Conservation (phyloP, 2,329 filamentous ascomycete species). For the Apiospora rasikravindrae region DNA sequence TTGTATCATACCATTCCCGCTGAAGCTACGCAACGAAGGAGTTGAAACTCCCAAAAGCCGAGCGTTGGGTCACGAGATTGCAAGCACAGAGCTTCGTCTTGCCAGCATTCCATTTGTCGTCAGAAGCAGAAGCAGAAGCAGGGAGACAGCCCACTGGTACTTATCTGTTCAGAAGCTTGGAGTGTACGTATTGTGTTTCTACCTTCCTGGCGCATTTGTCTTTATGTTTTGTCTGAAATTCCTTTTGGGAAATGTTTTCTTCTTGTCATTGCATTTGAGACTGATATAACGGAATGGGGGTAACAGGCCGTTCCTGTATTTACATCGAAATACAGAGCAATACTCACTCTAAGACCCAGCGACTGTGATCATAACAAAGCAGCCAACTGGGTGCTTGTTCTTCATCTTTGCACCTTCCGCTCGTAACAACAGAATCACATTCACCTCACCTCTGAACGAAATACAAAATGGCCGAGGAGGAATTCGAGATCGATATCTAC, state of each 20-base stretch:
- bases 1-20: conserved; percentile 32
- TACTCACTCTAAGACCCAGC: conserved; percentile 30
- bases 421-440: neutral
- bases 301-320: conserved; percentile 48
- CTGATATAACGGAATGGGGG: conserved; percentile 43
- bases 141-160: neutral
- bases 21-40: conserved; percentile 17
- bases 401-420: neutral
- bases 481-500: conserved; percentile 77
- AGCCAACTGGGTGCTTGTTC: neutral
- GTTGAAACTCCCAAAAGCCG: conserved; percentile 13
- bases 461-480: conserved; percentile 68
- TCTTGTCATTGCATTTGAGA: conserved; percentile 31
- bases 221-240: conserved; percentile 22
- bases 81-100: conserved; percentile 72
- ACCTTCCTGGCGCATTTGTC: conserved; percentile 34
- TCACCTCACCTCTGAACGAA: conserved; percentile 23
- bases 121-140: conserved; percentile 17
- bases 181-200: conserved; percentile 61
- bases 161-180: conserved; percentile 34
- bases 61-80: conserved; percentile 42
- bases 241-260: neutral
- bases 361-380: conserved; percentile 3
- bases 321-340: conserved; percentile 45
- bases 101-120: conserved; percentile 25